Percentiles rank a stretch among this genome's conserved stretches.
These are phyloP conservation scores for Aureobasidium namibiae DNA, from an alignment of 2,329 filamentous ascomycete genomes.

Conservation along the genomic window DNA sequence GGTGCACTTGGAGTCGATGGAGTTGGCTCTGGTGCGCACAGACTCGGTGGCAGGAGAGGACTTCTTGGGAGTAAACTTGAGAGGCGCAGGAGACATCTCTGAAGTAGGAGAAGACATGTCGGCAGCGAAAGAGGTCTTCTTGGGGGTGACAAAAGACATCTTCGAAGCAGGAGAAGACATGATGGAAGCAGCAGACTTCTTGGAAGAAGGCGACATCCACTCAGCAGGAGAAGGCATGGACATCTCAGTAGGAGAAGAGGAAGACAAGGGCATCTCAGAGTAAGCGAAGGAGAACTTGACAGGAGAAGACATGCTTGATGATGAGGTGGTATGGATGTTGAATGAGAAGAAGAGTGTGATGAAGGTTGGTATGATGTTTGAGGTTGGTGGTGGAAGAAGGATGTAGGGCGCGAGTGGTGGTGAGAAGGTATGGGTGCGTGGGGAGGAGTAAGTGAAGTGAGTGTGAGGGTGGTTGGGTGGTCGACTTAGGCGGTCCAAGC, in stretches of 20 bases:
- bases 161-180: too few relatives aligned
- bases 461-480: not conserved
- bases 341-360: not conserved
- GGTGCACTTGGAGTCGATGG: not conserved
- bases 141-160: too few relatives aligned
- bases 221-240: too few relatives aligned
- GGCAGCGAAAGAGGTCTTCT: too few relatives aligned
- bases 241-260: too few relatives aligned
- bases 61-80: too few relatives aligned
- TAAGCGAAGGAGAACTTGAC: too few relatives aligned
- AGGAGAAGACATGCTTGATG: not conserved
- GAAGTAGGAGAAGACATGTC: too few relatives aligned
- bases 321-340: not conserved
- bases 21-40: not conserved
- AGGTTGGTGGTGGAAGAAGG: not conserved
- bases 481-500: not conserved
- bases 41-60: not conserved
- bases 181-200: too few relatives aligned
- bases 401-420: not conserved
- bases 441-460: not conserved
- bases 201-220: too few relatives aligned
- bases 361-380: not conserved
- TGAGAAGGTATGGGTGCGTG: not conserved
- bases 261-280: too few relatives aligned
- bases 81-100: too few relatives aligned